Conservation (phyloP, 192 early-diverging fungal genomes). For the Phycomyces nitens region DNA sequence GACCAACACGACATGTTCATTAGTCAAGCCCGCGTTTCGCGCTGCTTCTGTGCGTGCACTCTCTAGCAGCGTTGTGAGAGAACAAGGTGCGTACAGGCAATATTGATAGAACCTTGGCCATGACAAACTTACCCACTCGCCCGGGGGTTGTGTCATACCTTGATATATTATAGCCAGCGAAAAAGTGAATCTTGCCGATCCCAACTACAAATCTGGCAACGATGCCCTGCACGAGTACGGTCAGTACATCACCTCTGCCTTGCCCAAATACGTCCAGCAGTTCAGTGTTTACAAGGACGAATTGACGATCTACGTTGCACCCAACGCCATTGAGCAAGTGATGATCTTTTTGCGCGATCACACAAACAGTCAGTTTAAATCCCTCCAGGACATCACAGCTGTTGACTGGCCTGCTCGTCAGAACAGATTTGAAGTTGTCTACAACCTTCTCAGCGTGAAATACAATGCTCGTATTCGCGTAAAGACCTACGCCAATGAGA, state of each 20-base stretch:
- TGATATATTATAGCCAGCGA: not conserved
- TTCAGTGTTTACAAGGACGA: conserved; percentile 98
- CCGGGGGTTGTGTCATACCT: not conserved
- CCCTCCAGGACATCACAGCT: conserved; percentile 83
- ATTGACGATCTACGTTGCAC: conserved; percentile 90
- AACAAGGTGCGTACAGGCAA: conserved; percentile 20
- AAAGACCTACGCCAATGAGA: conserved; percentile 95
- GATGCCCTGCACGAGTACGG: conserved; percentile 78
- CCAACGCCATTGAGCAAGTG: conserved; percentile 71
- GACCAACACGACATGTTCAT: not conserved
- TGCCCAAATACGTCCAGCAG: conserved; percentile 97
- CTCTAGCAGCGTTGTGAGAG: conserved; percentile 6
- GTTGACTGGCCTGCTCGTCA: conserved; percentile 87
- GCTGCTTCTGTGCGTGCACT: conserved; percentile 19
- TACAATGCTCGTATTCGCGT: conserved; percentile 94
- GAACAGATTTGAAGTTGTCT: conserved; percentile 97
- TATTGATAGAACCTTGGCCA: not conserved
- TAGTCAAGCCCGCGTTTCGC: conserved; percentile 18
- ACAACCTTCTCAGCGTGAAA: conserved; percentile 82
- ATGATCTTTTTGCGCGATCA: conserved; percentile 92
- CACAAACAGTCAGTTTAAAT: conserved; percentile 89
- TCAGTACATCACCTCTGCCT: conserved; percentile 74
- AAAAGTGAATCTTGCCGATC: conserved; percentile 23
- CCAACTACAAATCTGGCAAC: conserved; percentile 36
- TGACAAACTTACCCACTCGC: not conserved